phyloP scores from a whole-genome alignment of 352 stramenopile genomes.

The Globisporangium radiosum region DNA sequence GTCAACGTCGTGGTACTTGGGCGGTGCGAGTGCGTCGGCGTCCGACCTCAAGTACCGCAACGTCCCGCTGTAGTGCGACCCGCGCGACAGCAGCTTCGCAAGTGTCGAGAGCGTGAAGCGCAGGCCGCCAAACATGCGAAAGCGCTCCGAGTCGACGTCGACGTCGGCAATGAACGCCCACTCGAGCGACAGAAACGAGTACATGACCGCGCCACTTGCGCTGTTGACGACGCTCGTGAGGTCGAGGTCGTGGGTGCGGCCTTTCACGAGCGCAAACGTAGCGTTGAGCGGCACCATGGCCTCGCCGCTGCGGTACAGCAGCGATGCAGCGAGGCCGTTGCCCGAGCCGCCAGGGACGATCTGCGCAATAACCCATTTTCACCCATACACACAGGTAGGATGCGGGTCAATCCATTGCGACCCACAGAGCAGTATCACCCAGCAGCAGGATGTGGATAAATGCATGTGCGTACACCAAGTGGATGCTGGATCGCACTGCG shows the following conservation, averaged over 20 bases:
- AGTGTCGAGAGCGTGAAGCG: constrained; percentile 45
- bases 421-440: no score
- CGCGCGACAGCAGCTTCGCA: constrained; percentile 33
- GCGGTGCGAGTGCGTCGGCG: constrained; percentile 16
- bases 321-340: constrained; percentile 55
- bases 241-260: constrained; percentile 53
- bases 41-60: constrained; percentile 34
- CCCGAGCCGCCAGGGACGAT: constrained; percentile 48
- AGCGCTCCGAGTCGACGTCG: constrained; percentile 64
- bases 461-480: constrained; percentile 13
- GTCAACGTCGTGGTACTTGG: constrained; percentile 26
- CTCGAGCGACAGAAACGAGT: constrained; percentile 80
- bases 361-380: constrained; percentile 1
- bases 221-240: constrained; percentile 35
- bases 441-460: no score
- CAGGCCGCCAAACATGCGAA: constrained; percentile 44
- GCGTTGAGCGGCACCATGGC: constrained; percentile 46
- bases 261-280: constrained; percentile 60
- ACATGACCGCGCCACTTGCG: constrained; percentile 36
- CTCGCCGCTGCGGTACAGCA: constrained; percentile 46
- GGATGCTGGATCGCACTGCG: constrained; percentile 44
- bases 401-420: no score
- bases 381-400: no score
- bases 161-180: constrained; percentile 81
- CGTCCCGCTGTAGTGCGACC: constrained; percentile 29